Percentiles rank a stretch among this genome's conserved stretches.
Evolutionary conservation across 768 basidiomycete genomes (phyloP).

Genomic region (Leucosporidium yakuticum): DNA sequence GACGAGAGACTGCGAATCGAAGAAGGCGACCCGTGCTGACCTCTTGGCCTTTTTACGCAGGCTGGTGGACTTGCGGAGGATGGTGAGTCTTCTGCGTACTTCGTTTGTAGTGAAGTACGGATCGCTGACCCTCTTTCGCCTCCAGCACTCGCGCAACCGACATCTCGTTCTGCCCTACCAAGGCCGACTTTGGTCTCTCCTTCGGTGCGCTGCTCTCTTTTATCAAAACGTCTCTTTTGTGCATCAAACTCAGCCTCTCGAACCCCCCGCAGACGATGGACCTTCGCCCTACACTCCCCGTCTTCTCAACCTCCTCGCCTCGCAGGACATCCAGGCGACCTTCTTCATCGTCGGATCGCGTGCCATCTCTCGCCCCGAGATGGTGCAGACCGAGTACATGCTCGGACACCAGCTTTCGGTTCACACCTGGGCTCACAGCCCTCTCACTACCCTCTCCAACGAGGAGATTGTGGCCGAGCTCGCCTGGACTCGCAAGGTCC

Average conservation of each 20-base stretch:
- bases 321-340: constrained; percentile 63
- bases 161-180: constrained; percentile 66
- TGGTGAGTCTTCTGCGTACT: constrained; percentile 51
- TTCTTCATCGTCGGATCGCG: constrained; percentile 86
- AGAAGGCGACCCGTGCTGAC: not conserved
- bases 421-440: constrained; percentile 71
- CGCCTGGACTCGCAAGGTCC: constrained; percentile 78
- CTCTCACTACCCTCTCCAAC: constrained; percentile 66
- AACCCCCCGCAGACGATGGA: constrained; percentile 65
- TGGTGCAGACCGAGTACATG: constrained; percentile 70
- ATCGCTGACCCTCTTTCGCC: constrained; percentile 76
- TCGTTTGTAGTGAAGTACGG: constrained; percentile 23
- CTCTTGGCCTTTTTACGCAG: not conserved
- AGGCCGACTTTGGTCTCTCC: constrained; percentile 53
- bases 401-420: constrained; percentile 68
- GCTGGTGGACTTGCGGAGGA: constrained; percentile 86
- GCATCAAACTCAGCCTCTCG: not conserved
- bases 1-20: not conserved
- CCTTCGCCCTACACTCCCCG: constrained; percentile 71
- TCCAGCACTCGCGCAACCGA: constrained; percentile 65
- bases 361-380: constrained; percentile 63
- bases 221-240: not conserved
- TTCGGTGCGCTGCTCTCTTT: constrained; percentile 40
- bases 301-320: constrained; percentile 63
- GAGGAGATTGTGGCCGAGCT: constrained; percentile 78